Base-by-base conservation (phyloP, 345 rosid genomes). In the Tarenaya hassleriana region DNA sequence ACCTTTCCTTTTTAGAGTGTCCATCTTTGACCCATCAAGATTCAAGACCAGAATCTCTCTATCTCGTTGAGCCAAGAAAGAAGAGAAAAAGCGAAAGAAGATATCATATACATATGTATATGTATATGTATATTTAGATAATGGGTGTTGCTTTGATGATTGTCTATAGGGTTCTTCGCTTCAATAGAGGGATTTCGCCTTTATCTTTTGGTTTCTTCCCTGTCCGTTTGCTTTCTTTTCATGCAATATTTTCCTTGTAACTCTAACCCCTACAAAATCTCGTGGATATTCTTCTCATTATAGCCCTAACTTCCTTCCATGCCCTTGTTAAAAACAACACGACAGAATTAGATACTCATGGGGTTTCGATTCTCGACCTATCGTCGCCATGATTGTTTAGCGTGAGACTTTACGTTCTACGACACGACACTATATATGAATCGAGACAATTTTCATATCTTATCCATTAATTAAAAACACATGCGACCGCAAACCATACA, bases 21-120 rank as follows among this genome's bases (percentile, higher is more conserved):
- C 58, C 58, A 56, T 64, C 69, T 64, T 64, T 64, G 69, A 64
- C 69, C 69, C 64, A 65, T 52, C 64, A 44, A 58, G 49, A 58
- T 65, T 45, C 55, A 58, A 52, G 42, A 43, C 29, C 41, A 53
- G 63, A 51, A 35, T 58, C 42, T 64, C 69, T 55, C 63, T n/a
- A n/a, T 64, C 69, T 43, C 50, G 53, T 58, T 56, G 41, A 63
- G 68, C 68, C 48, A 42, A 50, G 41, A 42, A 17, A 50, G 50
- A 51, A 64, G 24, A 37, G 39, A 43, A 56, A 40, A 42, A n/a
- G 16, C 12, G n/a, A 41, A 12, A n/a, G n/a, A 7, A 27, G 3
- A 13, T 38, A 41, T 18, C 16, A 37, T 37, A 11, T 37, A 37
- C n/a, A 11, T 37, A 37, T 37, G 42, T 42, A 50, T 19, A 57